Conservation (phyloP, 352 stramenopile genomes). For the Globisporangium yorkense region DNA sequence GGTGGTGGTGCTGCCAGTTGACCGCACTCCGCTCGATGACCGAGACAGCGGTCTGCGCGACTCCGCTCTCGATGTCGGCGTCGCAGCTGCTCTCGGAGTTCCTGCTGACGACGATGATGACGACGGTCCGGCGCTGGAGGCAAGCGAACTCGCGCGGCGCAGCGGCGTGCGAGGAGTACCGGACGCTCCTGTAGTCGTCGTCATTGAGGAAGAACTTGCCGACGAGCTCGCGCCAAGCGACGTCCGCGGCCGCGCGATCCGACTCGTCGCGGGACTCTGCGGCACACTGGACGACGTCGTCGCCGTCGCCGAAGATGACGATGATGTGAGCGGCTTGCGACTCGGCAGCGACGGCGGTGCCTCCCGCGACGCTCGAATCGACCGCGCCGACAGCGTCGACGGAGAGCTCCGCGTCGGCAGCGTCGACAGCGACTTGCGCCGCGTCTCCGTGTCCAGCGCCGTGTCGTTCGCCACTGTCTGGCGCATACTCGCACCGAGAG, state of each 20-base stretch:
- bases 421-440: constrained; percentile 41
- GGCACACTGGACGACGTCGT: constrained; percentile 15
- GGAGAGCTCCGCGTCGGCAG: constrained; percentile 26
- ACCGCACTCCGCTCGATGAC: constrained; percentile 1
- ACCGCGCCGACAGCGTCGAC: constrained; percentile 15
- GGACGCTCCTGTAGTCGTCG: constrained; percentile 12
- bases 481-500: constrained; percentile 7
- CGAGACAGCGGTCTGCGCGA: constrained; percentile 8
- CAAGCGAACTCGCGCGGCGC: constrained; percentile 17
- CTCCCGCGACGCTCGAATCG: constrained; percentile 12
- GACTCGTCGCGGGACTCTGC: constrained; percentile 15
- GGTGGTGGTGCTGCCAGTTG: not conserved
- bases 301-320: constrained; percentile 9
- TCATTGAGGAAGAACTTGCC: constrained; percentile 11
- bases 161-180: constrained; percentile 20
- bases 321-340: constrained; percentile 14
- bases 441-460: constrained; percentile 19
- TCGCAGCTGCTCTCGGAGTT: constrained; percentile 14
- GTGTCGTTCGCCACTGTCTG: constrained; percentile 8
- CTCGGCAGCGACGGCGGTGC: constrained; percentile 13
- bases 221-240: constrained; percentile 11
- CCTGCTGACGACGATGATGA: constrained; percentile 11
- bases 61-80: constrained; percentile 1
- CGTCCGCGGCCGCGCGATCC: constrained; percentile 18
- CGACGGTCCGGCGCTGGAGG: constrained; percentile 18